A percentile compares a stretch with the other conserved stretches of the same genome.
phyloP scores from a whole-genome alignment of 2,329 filamentous ascomycete genomes.

The Talaromyces verruculosus region DNA sequence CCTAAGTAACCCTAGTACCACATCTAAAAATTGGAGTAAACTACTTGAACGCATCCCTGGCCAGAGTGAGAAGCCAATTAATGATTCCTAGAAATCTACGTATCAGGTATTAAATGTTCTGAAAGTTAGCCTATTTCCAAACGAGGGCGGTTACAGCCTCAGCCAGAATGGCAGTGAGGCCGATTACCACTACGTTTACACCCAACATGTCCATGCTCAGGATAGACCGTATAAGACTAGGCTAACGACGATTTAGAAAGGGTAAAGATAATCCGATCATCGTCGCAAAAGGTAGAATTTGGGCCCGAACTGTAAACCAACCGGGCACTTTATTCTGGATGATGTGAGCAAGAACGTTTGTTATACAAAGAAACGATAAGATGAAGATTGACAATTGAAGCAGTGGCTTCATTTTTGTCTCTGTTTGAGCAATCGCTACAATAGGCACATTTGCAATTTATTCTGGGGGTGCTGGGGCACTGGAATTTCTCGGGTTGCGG shows the following conservation, averaged over 20 bases:
- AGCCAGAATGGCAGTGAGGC: neutral
- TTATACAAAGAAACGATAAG: neutral
- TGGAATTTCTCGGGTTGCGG: neutral
- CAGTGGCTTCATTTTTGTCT: neutral
- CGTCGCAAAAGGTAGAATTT: neutral
- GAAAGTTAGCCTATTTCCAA: neutral
- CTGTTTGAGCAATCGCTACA: neutral
- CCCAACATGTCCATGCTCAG: neutral
- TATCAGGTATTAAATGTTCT: neutral
- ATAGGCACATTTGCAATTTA: neutral
- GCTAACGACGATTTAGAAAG: neutral
- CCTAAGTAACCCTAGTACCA: neutral
- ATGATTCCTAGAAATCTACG: neutral
- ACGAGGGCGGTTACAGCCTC: neutral
- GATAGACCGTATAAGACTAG: neutral
- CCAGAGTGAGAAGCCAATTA: neutral
- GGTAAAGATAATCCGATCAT: neutral
- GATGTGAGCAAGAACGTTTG: neutral
- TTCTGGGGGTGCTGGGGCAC: neutral
- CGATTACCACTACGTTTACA: neutral
- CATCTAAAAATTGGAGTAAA: neutral
- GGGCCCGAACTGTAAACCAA: neutral
- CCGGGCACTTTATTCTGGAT: neutral
- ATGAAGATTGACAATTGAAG: neutral
- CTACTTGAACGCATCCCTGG: neutral